Evolutionary conservation across 106 monocot species (phyloP), one percentile per base, ranked within the genome.

Genomic region (Acorus calamus): DNA sequence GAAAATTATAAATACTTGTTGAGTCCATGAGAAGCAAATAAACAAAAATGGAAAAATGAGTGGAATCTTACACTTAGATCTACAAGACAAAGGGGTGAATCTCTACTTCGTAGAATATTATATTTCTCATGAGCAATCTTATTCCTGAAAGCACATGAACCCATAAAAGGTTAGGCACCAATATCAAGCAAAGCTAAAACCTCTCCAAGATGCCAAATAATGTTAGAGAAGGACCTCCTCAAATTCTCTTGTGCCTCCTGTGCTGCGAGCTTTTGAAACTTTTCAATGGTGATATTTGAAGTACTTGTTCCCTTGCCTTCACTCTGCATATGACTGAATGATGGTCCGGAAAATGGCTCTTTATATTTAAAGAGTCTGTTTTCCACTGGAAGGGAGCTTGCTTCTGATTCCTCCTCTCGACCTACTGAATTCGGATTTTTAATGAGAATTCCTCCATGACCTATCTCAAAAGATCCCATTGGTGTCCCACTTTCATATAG

Each of bases 381-480:
- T 68, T 83, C 85, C 55, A 65, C 45, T 52, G 82, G 80, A 76
- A 85, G 55, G 3, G 98, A 98, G 76, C 96, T 98, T 64, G 96
- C 96, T 62, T 94, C 98, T 56, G 92, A 99, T 81, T 99, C 98
- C 72, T 98, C 98, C 48, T 92, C 92, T 3, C 71, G 52, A 46
- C 60, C 60, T 67, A 73, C 81, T 65, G 76, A 66, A 80, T 86
- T 79, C 63, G 76, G 74, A 56, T 85, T 53, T 53, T 78, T 76
- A 67, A 99, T 80, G 58, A 99, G 87, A 52, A 99, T 74, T 67
- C 88, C 66, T 52, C 98, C 98, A 79, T 82, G 73, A 14, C 88
- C 81, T 5, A 99, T 92, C 73, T 99, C 98, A 64, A 79, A 60
- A 50, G 88, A 80, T 60, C 81, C 86, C 28, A 73, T 71, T 8